Percentiles rank a stretch among this genome's conserved stretches.
Conservation (phyloP, 208 protist species). For the Lotmaria passim region DNA sequence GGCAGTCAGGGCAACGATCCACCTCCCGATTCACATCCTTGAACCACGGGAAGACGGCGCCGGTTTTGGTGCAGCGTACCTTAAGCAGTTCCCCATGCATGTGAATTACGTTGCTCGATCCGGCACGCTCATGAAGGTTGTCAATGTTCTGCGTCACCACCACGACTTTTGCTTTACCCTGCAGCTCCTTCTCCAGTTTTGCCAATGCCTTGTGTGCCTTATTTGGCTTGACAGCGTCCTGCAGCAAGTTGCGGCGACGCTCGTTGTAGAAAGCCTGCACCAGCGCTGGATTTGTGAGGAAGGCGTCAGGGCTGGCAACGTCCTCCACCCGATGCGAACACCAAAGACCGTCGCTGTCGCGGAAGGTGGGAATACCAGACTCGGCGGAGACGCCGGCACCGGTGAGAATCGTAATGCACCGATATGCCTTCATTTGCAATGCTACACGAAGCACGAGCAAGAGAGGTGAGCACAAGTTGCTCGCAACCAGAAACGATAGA, state of each 20-base stretch:
- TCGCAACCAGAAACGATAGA: no score
- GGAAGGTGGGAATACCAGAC: conserved; percentile 70
- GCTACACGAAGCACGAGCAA: not conserved
- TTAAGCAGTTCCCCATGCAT: conserved; percentile 88
- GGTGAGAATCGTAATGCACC: conserved; percentile 67
- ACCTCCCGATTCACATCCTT: conserved; percentile 39
- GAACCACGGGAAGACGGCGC: conserved; percentile 32
- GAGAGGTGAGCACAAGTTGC: not conserved
- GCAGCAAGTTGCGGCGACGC: conserved; percentile 42
- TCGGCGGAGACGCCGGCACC: conserved; percentile 82
- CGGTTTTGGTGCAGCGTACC: conserved; percentile 54
- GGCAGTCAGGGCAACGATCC: conserved; percentile 57
- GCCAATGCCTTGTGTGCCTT: conserved; percentile 60
- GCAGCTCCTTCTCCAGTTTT: conserved; percentile 46
- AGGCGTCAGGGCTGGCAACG: conserved; percentile 60
- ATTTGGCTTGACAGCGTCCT: conserved; percentile 51
- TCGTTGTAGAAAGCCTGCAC: conserved; percentile 80
- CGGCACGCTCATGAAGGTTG: conserved; percentile 76
- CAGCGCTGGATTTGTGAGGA: conserved; percentile 46
- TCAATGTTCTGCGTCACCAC: conserved; percentile 86
- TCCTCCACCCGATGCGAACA: conserved; percentile 78
- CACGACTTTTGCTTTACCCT: conserved; percentile 33
- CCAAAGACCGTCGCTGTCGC: conserved; percentile 70
- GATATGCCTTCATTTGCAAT: conserved; percentile 40
- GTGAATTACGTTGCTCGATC: conserved; percentile 65